phyloP scores from a whole-genome alignment of 176 grass and related monocot species.

The Paspalum notatum region DNA sequence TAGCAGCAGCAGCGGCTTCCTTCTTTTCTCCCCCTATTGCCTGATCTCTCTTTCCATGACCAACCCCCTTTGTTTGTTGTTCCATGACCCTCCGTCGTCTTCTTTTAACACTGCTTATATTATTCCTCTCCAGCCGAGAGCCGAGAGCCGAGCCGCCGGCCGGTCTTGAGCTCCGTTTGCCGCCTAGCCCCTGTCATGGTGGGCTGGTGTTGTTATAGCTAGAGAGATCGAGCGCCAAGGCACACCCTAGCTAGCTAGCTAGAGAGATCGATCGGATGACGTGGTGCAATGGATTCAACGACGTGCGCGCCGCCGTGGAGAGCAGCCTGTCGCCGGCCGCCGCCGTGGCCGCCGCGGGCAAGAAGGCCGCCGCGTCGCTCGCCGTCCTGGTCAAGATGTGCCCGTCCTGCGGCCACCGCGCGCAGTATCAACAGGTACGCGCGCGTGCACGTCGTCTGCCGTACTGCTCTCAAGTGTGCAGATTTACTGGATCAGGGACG shows the following conservation, averaged over 20 bases:
- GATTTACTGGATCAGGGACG: too few species aligned
- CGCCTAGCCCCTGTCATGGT: background rate
- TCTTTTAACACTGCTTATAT: slow-evolving; percentile 30
- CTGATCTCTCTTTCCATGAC: slow-evolving; percentile 36
- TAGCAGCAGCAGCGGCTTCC: slow-evolving; percentile 30
- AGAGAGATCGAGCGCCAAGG: background rate
- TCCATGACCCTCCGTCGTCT: slow-evolving; percentile 28
- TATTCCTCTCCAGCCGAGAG: slow-evolving; percentile 2
- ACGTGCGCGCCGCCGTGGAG: slow-evolving; percentile 52
- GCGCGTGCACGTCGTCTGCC: background rate
- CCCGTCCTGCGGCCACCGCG: slow-evolving; percentile 70
- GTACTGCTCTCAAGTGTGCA: background rate
- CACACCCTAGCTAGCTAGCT: background rate
- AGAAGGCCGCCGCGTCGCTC: slow-evolving; percentile 52
- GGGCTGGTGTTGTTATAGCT: background rate
- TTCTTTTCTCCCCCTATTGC: slow-evolving; percentile 33
- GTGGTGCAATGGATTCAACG: slow-evolving; percentile 72
- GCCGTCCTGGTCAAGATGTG: slow-evolving; percentile 66
- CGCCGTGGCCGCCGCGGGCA: slow-evolving; percentile 36
- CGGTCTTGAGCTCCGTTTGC: background rate
- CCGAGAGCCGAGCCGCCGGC: too few species aligned
- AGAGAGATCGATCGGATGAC: slow-evolving; percentile 39
- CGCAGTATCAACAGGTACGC: slow-evolving; percentile 53
- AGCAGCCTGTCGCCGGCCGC: slow-evolving; percentile 41
- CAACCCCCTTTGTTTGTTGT: slow-evolving; percentile 31